Evolutionary conservation across 2,329 filamentous ascomycete species (phyloP).

Genomic region (Verticillium klebahnii): DNA sequence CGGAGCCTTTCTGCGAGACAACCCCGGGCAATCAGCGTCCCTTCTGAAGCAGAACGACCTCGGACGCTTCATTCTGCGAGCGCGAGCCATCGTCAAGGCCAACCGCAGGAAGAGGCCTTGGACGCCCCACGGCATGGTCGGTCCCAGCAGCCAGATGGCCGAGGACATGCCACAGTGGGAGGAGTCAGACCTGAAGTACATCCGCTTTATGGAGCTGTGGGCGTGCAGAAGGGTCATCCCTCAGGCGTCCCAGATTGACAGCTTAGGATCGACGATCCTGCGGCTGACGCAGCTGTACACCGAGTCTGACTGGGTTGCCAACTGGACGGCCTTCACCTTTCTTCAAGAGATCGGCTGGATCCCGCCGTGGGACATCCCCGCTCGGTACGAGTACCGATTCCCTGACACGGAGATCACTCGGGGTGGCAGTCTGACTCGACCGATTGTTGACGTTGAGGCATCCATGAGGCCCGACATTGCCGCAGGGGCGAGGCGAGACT

Average conservation of each 20-base stretch:
- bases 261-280: slow-evolving; percentile 52
- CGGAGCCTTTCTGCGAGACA: slow-evolving; percentile 15
- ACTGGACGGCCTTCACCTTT: slow-evolving; percentile 55
- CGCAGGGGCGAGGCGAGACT: slow-evolving; percentile 48
- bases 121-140: slow-evolving; percentile 46
- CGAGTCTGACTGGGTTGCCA: slow-evolving; percentile 39
- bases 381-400: slow-evolving; percentile 56
- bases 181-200: slow-evolving; percentile 46
- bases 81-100: slow-evolving; percentile 43
- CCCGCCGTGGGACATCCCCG: slow-evolving; percentile 64
- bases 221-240: slow-evolving; percentile 23
- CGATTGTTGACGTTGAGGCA: slow-evolving; percentile 22
- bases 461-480: slow-evolving; percentile 39
- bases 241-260: slow-evolving; percentile 11
- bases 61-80: slow-evolving; percentile 43
- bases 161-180: slow-evolving; percentile 33
- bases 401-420: slow-evolving; percentile 41
- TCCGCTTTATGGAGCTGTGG: slow-evolving; percentile 69
- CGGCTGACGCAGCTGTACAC: slow-evolving; percentile 57
- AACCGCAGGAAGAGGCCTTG: slow-evolving; percentile 45
- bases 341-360: slow-evolving; percentile 72
- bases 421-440: slow-evolving; percentile 35
- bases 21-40: slow-evolving; percentile 4
- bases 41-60: slow-evolving; percentile 25
- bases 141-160: slow-evolving; percentile 22